A percentile compares a stretch with the other conserved stretches of the same genome.
These are phyloP conservation scores for Aspergillus udagawae DNA, from an alignment of 2,329 filamentous ascomycete species.

Conservation along the genomic window DNA sequence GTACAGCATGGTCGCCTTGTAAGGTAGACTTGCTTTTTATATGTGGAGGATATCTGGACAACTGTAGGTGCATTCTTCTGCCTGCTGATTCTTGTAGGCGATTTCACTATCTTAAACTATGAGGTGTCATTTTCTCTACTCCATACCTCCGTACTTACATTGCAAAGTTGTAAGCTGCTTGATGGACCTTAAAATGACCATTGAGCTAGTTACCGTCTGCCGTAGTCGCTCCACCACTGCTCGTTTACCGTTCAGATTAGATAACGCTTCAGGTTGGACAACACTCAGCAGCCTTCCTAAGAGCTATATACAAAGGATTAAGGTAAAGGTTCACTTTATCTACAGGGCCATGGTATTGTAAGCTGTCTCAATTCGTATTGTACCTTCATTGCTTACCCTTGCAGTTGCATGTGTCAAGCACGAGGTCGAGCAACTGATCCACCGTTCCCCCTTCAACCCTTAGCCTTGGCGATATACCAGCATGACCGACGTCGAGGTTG, in stretches of 20 bases:
- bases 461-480: constrained; percentile 15
- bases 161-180: not conserved
- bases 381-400: constrained; percentile 1
- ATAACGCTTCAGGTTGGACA: not conserved
- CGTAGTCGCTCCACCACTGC: not conserved
- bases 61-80: no score
- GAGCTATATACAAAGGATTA: not conserved
- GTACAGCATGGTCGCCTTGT: not conserved
- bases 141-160: not conserved
- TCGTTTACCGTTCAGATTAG: not conserved
- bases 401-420: constrained; percentile 12
- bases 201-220: constrained; percentile 7
- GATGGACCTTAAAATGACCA: not conserved
- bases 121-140: not conserved
- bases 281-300: not conserved
- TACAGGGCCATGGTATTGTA: not conserved
- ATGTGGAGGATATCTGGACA: no score
- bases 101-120: not conserved
- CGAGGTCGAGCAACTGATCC: constrained; percentile 3
- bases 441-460: constrained; percentile 6
- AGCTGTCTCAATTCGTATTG: not conserved
- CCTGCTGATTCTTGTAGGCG: not conserved
- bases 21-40: no score
- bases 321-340: not conserved
- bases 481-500: constrained; percentile 72